Base-by-base conservation (phyloP, 306 rosid genomes). In the Luffa aegyptiaca region DNA sequence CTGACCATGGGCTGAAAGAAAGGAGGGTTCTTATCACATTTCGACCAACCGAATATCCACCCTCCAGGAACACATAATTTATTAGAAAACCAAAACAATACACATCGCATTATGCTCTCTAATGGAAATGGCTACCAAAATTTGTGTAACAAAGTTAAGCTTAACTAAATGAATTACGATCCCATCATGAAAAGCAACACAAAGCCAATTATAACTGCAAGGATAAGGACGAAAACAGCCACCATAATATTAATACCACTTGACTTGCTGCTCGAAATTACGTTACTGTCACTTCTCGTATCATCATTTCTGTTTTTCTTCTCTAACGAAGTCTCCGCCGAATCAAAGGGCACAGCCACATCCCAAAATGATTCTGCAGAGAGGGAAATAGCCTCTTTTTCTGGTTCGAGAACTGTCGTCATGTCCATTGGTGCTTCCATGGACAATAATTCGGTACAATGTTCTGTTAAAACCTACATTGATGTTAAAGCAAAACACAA, bases 361-460 rank as follows among this genome's bases (percentile, higher is more conserved):
- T 92, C 93, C 97, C 97, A 89, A 81, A 95, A 92, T 35, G 93
- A 87, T 78, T 80, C 89, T 13, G 90, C 62, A 58, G 57, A 81
- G 64, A 83, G 37, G 58, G 88, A 75, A 46, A 80, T 75, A 10
- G 84, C 88, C 78, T 89, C 92, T 73, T 66, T 86, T 83, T 95
- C 98, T 11, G 90, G 97, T 82, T 91, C 96, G 81, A 91, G 79
- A 74, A 94, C 84, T 72, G 88, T 79, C 26, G 87, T 84, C 74
- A 10, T 33, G 53, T 93, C 96, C 62, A 79, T 71, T 41, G 85
- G 82, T 78, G 88, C 75, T 81, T 91, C 90, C 92, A 82, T 82
- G 46, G 89, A 87, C 78, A 89, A 70, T 80, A 89, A 72, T 84
- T 89, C 92, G 1, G 69, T 78, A 18, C 81, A 89, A 74, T 80